A percentile compares a stretch with the other conserved stretches of the same genome.
These are phyloP conservation scores for Oryza meyeriana DNA, from an alignment of 176 grass and related monocot species.

Conservation along the genomic window DNA sequence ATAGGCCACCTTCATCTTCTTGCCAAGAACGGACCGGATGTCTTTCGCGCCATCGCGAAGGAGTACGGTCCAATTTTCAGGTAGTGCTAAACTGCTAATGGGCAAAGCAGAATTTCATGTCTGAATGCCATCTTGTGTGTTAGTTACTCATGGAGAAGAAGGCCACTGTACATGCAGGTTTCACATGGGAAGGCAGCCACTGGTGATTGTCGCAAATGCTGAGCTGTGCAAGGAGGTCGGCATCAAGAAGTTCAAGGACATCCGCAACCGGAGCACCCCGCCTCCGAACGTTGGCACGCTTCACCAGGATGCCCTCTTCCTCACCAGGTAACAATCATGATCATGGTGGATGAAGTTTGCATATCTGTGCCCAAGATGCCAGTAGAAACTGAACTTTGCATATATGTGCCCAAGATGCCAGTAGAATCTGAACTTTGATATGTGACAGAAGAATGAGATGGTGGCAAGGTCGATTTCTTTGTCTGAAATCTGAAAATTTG, in stretches of 20 bases:
- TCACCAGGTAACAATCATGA: slow-evolving; percentile 20
- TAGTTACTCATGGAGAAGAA: slow-evolving; percentile 22
- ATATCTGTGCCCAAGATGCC: too few relatives aligned
- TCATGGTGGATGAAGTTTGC: neutral
- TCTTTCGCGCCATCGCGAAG: slow-evolving; percentile 63
- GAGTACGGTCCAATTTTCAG: slow-evolving; percentile 84
- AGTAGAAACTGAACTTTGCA: neutral
- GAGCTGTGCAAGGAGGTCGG: slow-evolving; percentile 91
- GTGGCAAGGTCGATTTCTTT: neutral
- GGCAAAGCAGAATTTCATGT: neutral
- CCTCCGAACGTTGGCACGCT: slow-evolving; percentile 62
- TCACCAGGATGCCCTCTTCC: slow-evolving; percentile 87
- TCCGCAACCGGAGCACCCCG: slow-evolving; percentile 79
- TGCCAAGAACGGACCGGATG: slow-evolving; percentile 66
- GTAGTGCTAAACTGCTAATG: slow-evolving; percentile 25
- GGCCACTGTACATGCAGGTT: slow-evolving; percentile 44
- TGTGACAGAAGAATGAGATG: neutral
- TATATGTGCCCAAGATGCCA: neutral
- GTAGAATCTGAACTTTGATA: neutral
- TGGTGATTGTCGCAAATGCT: slow-evolving; percentile 85
- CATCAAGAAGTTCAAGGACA: slow-evolving; percentile 93
- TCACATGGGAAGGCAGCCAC: slow-evolving; percentile 89
- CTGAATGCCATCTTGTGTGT: neutral
- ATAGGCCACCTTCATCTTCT: slow-evolving; percentile 70
- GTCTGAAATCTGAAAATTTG: neutral